Conservation (phyloP, 352 stramenopile species). For the Phytopythium oedochilum region DNA sequence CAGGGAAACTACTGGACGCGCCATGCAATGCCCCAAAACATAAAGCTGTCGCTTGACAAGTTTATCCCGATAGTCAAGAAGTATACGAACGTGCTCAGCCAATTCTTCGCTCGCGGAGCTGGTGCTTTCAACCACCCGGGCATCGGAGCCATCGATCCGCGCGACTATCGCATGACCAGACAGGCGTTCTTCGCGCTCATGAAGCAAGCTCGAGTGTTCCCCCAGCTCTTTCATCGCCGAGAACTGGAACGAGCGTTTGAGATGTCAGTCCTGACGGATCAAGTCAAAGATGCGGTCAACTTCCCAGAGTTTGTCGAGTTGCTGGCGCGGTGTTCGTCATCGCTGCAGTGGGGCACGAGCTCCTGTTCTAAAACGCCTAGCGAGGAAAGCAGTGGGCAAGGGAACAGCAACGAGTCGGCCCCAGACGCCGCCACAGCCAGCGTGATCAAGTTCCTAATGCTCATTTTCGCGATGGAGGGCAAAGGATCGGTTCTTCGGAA, state of each 20-base stretch:
- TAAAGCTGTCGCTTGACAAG: slow-evolving; percentile 26
- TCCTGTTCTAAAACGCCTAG: not conserved
- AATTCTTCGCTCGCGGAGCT: slow-evolving; percentile 32
- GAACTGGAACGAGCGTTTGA: slow-evolving; percentile 47
- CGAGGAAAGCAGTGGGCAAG: slow-evolving; percentile 1
- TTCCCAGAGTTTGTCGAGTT: slow-evolving; percentile 65
- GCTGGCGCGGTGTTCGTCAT: slow-evolving; percentile 40
- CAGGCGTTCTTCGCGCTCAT: slow-evolving; percentile 38
- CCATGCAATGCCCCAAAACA: slow-evolving; percentile 18
- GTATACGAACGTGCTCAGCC: slow-evolving; percentile 29
- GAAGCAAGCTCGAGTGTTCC: slow-evolving; percentile 48
- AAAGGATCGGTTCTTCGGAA: slow-evolving; percentile 54
- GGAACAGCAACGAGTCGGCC: not conserved
- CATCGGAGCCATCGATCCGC: slow-evolving; percentile 6
- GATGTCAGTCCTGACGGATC: slow-evolving; percentile 20
- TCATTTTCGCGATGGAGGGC: slow-evolving; percentile 77
- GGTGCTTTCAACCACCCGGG: slow-evolving; percentile 1
- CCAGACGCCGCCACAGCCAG: slow-evolving; percentile 11
- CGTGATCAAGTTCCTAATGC: slow-evolving; percentile 67
- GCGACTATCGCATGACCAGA: slow-evolving; percentile 22
- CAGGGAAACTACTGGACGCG: slow-evolving; percentile 17
- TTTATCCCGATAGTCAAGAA: slow-evolving; percentile 32
- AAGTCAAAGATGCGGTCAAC: slow-evolving; percentile 24
- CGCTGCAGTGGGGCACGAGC: slow-evolving; percentile 37
- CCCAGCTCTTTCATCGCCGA: slow-evolving; percentile 51